Conservation (phyloP, 2,329 filamentous ascomycete genomes). For the Paracamarosporium sp. region DNA sequence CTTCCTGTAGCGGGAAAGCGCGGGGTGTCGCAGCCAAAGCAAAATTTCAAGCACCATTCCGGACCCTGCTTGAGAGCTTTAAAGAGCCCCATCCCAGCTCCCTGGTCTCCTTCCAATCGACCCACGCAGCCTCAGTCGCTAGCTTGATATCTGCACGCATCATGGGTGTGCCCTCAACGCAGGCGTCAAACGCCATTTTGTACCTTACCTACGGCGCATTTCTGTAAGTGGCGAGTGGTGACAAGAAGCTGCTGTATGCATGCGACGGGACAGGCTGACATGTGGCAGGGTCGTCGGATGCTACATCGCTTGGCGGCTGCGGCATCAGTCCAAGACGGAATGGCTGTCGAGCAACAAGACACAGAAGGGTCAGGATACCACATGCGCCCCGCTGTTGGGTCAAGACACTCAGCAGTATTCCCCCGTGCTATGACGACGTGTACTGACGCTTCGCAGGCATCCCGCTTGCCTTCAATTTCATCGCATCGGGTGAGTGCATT, state of each 20-base stretch:
- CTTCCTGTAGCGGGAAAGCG: conserved; percentile 23
- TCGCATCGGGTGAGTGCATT: conserved; percentile 84
- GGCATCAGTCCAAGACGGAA: conserved; percentile 70
- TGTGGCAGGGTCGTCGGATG: conserved; percentile 66
- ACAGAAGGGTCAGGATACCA: conserved; percentile 71
- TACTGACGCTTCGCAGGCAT: conserved; percentile 62
- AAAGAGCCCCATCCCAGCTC: conserved; percentile 7
- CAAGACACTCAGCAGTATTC: too few relatives aligned
- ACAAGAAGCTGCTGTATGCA: neutral
- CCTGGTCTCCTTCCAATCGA: neutral
- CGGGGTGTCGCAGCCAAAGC: conserved; percentile 17
- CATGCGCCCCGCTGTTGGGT: conserved; percentile 10
- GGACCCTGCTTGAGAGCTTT: neutral
- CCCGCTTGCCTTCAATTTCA: conserved; percentile 85
- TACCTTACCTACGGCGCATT: conserved; percentile 81
- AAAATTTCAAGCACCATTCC: conserved; percentile 20
- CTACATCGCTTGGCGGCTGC: conserved; percentile 62
- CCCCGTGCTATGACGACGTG: conserved; percentile 7
- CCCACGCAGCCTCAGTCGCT: neutral
- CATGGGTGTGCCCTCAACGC: conserved; percentile 78
- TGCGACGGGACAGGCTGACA: conserved; percentile 18
- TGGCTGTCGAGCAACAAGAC: conserved; percentile 80
- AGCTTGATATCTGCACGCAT: neutral
- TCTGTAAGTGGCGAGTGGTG: conserved; percentile 61
- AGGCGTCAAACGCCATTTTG: conserved; percentile 83